Base-by-base conservation (phyloP, 305 asterid species). In the Fraxinus floribunda region DNA sequence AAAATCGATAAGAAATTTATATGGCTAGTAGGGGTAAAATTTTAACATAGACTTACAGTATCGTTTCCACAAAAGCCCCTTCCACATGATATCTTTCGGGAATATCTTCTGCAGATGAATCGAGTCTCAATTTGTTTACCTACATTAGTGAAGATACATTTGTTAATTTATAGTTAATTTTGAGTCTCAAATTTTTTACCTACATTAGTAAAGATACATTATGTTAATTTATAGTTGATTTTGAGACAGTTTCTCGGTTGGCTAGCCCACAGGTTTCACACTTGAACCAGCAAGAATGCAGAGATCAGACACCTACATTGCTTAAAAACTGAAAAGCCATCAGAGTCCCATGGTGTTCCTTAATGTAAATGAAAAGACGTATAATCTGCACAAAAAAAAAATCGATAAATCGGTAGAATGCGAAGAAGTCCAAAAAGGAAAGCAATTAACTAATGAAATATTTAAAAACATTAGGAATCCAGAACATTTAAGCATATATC, bases 51-150 rank as follows among this genome's bases (percentile, higher is more conserved):
- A 83, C 99, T 91, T 88, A 97, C 98, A 92, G 84, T 62, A 93
- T 64, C 70, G 97, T 93, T 84, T 95, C 99, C 87, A 97, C 97
- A 88, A 97, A 97, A 86, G 98, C 98, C 79, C 92, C 97, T 88
- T 97, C 98, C 3, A 97, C 94, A 68, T 92, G 98, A 92, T 92
- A 93, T 78, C 83, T 85, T 87, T 93, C 97, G 68, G 86, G 95
- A 85, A 87, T 83, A 84, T 94, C 99, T 60, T 91, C 99, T 66
- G 88, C 84, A 84, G 86, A 91, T 57, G 98, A 91, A 86, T 97
- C 98, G 29, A 88, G 36, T 84, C 93, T 91, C 64, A 55, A 55
- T 55, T 55, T 55, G 64, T 55, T 55, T 55, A 55, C 64, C 64
- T 55, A n/a, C 64, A 5, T n/a, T n/a, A 55, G 64, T 55, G 64